Base-by-base conservation (phyloP, 2,329 filamentous ascomycete genomes). In the Penicillium sp. region DNA sequence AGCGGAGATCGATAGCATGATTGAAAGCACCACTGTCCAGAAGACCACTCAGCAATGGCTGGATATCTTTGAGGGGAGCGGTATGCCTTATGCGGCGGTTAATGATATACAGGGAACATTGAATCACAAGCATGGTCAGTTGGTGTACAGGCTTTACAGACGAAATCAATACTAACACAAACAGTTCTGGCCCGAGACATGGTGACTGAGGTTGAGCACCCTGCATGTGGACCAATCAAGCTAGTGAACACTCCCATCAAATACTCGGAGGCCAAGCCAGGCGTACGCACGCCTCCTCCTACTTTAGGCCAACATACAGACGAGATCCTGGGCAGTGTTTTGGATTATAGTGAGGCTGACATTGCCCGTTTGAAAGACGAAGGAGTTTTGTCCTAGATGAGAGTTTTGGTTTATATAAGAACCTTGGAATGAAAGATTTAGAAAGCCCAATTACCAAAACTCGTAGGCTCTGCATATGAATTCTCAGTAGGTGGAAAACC, bases 191-290 rank as follows among this genome's bases (percentile, higher is more conserved):
- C 92, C 21, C 84, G 94, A 54, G 83, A 87, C 56, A 99, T 99
- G 94, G 89, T 99, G 1, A 85, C 90, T 13, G 89, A 96, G 69
- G 79, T 97, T 43, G 84, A 96, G 0, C 94, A 99, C 69, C 84
- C 84, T 5, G 79, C 81, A 7, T 97, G 93, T 71, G 94, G 94
- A 0, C 83, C 87, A 0, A 88, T 99, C 59, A 92, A 92, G 75
- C 78, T 99, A 68, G 88, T 99, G 50, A 97, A 96, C 67, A 95
- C 92, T 0, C 94, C 94, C 0, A 87, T 99, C 55, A 99, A 99
- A 72, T 96, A 92, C 72, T 96, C 92, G 5, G 86, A 92, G 62
- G 89, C 88, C 24, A 86, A 83, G 62, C 91, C 92, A 0, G 83
- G 85, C 3, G 86, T 96, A 38, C 82, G 93, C 32, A 88, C 81